These are phyloP conservation scores for Vigna angularis DNA, from an alignment of 306 rosid species.

Conservation along the genomic window DNA sequence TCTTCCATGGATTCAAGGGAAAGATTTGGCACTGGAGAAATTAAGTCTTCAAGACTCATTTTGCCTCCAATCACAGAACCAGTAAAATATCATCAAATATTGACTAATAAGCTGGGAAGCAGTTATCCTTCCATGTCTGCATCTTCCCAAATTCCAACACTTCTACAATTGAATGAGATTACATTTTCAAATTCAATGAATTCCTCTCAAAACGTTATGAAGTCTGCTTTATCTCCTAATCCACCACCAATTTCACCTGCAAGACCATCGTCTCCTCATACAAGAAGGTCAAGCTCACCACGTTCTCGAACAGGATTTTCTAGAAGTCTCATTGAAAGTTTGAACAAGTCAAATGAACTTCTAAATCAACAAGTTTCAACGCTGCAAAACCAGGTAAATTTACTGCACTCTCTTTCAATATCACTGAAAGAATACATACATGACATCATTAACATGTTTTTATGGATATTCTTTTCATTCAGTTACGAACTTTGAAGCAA, in stretches of 20 bases:
- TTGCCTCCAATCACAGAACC: slow-evolving; percentile 72
- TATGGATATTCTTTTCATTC: slow-evolving; percentile 40
- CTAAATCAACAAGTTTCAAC: slow-evolving; percentile 70
- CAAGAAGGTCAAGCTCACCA: slow-evolving; percentile 82
- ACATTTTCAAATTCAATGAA: slow-evolving; percentile 69
- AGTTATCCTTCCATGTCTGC: slow-evolving; percentile 58
- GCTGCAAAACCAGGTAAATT: slow-evolving; percentile 70
- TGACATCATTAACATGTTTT: slow-evolving; percentile 18
- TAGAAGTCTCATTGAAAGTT: slow-evolving; percentile 78
- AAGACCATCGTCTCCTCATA: slow-evolving; percentile 68
- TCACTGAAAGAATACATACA: not conserved
- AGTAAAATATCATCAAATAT: slow-evolving; percentile 66
- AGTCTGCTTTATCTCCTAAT: slow-evolving; percentile 47
- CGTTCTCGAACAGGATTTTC: slow-evolving; percentile 69
- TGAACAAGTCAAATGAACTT: slow-evolving; percentile 72
- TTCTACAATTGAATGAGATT: slow-evolving; percentile 71
- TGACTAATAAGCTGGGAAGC: slow-evolving; percentile 51
- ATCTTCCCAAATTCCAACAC: slow-evolving; percentile 73
- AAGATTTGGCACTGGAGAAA: slow-evolving; percentile 61
- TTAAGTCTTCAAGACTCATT: slow-evolving; percentile 66
- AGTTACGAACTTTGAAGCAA: slow-evolving; percentile 71
- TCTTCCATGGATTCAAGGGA: slow-evolving; percentile 72
- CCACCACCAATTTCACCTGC: slow-evolving; percentile 58
- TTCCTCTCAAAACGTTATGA: slow-evolving; percentile 66
- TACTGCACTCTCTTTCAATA: slow-evolving; percentile 12